phyloP scores from a whole-genome alignment of 495 filamentous ascomycete species.

The Penicillium macrosclerotiorum region DNA sequence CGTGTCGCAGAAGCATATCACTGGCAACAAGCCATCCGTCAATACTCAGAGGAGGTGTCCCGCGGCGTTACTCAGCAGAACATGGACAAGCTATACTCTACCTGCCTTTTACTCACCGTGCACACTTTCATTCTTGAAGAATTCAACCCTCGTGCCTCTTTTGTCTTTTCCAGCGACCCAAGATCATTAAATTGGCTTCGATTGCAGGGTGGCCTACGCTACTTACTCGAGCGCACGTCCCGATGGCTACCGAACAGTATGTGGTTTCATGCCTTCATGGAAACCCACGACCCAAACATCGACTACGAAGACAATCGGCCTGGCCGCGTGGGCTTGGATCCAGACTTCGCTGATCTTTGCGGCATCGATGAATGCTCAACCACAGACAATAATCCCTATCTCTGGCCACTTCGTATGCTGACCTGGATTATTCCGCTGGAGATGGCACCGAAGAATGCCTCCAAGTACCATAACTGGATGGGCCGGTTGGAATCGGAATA shows the following conservation, averaged over 20 bases:
- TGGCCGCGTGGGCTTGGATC: slow-evolving; percentile 35
- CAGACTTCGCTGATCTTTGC: slow-evolving; percentile 38
- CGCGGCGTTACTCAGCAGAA: slow-evolving; percentile 31
- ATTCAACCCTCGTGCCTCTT: slow-evolving; percentile 38
- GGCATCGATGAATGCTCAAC: slow-evolving; percentile 36
- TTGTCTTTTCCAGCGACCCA: slow-evolving; percentile 39
- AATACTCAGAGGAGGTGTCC: slow-evolving; percentile 35
- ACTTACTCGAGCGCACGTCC: slow-evolving; percentile 29
- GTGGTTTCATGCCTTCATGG: slow-evolving; percentile 35
- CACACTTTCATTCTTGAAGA: slow-evolving; percentile 37
- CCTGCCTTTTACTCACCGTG: slow-evolving; percentile 41
- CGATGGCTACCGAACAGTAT: slow-evolving; percentile 39
- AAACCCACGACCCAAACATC: slow-evolving; percentile 19
- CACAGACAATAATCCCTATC: slow-evolving; percentile 37
- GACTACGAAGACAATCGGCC: slow-evolving; percentile 30
- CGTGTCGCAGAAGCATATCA: slow-evolving; percentile 41
- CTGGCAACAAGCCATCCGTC: slow-evolving; percentile 40
- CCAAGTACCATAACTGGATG: slow-evolving; percentile 33
- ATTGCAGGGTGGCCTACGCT: slow-evolving; percentile 41
- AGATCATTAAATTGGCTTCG: slow-evolving; percentile 41
- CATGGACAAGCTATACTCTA: slow-evolving; percentile 44
- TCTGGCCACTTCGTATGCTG: slow-evolving; percentile 38
- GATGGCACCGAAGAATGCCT: slow-evolving; percentile 12
- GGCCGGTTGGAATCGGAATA: slow-evolving; percentile 33
- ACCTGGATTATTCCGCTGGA: slow-evolving; percentile 28